phyloP scores from a whole-genome alignment of 768 basidiomycete species.

The Mycena albidolilacea region DNA sequence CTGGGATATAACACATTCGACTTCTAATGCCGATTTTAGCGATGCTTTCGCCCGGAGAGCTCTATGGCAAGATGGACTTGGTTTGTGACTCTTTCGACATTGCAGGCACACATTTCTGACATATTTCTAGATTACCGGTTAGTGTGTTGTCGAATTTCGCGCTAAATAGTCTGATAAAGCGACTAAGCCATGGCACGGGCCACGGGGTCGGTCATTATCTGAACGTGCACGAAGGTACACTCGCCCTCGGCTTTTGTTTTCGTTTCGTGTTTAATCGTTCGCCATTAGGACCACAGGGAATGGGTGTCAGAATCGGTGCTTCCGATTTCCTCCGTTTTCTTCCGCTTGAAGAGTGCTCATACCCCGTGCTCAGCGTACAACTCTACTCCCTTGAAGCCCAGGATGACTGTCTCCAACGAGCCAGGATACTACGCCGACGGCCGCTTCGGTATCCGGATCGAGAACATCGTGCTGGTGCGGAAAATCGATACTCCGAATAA shows the following conservation, averaged over 20 bases:
- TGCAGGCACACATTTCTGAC: conserved; percentile 15
- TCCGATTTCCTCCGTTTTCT: neutral
- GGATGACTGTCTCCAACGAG: conserved; percentile 95
- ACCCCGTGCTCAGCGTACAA: conserved; percentile 70
- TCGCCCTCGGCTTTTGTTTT: neutral
- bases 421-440: conserved; percentile 96
- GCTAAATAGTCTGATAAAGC: conserved; percentile 23
- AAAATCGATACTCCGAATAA: conserved; percentile 78
- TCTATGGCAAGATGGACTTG: conserved; percentile 91
- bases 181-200: conserved; percentile 86
- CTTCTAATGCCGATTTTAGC: conserved; percentile 52
- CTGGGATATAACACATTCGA: too few species aligned
- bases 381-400: conserved; percentile 77
- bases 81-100: conserved; percentile 55
- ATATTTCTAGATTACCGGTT: conserved; percentile 69
- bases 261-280: neutral
- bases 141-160: conserved; percentile 19
- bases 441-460: conserved; percentile 92
- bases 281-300: conserved; percentile 69
- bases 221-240: conserved; percentile 90
- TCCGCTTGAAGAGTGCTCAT: too few species aligned
- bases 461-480: conserved; percentile 87
- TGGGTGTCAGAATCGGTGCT: conserved; percentile 69
- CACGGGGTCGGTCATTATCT: conserved; percentile 96
- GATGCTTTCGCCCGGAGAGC: conserved; percentile 86